Conservation (phyloP, 768 basidiomycete species). For the Dentipellis fragilis region DNA sequence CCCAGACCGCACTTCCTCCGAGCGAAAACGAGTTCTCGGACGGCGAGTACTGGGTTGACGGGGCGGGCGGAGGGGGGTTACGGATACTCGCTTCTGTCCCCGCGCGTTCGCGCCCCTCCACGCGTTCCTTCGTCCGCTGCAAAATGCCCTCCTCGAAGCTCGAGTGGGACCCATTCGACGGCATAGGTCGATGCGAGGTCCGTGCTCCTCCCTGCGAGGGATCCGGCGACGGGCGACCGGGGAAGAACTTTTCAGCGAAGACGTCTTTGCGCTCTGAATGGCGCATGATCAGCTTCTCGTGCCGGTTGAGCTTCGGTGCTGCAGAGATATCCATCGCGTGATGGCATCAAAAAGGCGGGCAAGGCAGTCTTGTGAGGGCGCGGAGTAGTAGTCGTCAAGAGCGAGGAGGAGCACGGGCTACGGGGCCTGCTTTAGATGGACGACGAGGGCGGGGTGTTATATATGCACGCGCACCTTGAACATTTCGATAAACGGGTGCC, state of each 20-base stretch:
- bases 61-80: constrained; percentile 14
- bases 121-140: constrained; percentile 20
- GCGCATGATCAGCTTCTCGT: constrained; percentile 85
- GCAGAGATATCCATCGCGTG: constrained; percentile 78
- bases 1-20: constrained; percentile 79
- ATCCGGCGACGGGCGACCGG: constrained; percentile 1
- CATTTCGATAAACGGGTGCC: constrained; percentile 90
- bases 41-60: constrained; percentile 39
- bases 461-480: constrained; percentile 60
- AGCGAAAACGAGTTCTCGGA: constrained; percentile 68
- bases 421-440: neutral
- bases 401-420: constrained; percentile 93
- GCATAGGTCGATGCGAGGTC: constrained; percentile 11
- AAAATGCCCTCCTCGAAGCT: constrained; percentile 66
- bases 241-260: constrained; percentile 72
- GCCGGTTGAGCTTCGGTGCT: constrained; percentile 66
- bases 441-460: neutral
- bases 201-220: constrained; percentile 3
- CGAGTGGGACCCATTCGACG: constrained; percentile 41
- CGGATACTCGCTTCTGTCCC: constrained; percentile 6
- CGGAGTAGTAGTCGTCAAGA: constrained; percentile 86
- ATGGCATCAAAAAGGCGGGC: constrained; percentile 86
- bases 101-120: constrained; percentile 4
- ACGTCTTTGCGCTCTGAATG: constrained; percentile 86
- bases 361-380: constrained; percentile 85